Evolutionary conservation across 2,329 filamentous ascomycete species (phyloP).

Genomic region (Diaporthe sp.): DNA sequence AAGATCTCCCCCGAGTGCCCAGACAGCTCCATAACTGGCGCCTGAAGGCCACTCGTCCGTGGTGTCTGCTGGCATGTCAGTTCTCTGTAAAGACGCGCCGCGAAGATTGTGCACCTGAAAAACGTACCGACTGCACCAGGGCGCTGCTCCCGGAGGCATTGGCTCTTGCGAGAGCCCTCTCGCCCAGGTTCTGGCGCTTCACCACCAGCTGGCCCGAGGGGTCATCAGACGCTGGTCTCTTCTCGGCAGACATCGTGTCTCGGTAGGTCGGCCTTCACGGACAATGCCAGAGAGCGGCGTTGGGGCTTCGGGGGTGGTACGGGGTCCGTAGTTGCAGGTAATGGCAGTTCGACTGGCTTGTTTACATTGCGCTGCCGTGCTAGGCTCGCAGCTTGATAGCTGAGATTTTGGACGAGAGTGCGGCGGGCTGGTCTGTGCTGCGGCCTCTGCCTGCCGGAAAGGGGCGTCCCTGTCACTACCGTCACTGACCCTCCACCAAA

Average conservation of each 20-base stretch:
- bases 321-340: neutral
- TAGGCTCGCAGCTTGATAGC: neutral
- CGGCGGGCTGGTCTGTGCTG: slow-evolving; percentile 35
- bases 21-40: slow-evolving; percentile 93
- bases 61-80: slow-evolving; percentile 68
- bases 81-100: slow-evolving; percentile 41
- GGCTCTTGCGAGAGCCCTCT: slow-evolving; percentile 63
- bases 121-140: slow-evolving; percentile 65
- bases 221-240: slow-evolving; percentile 88
- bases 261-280: slow-evolving; percentile 37
- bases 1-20: slow-evolving; percentile 91
- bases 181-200: slow-evolving; percentile 84
- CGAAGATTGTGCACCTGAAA: neutral
- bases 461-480: neutral
- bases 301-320: neutral
- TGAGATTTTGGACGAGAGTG: slow-evolving; percentile 35
- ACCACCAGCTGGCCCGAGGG: slow-evolving; percentile 87
- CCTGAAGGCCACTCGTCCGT: slow-evolving; percentile 85
- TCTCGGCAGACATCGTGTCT: slow-evolving; percentile 87
- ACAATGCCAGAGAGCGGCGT: slow-evolving; percentile 1
- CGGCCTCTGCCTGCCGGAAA: slow-evolving; percentile 35
- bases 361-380: slow-evolving; percentile 1
- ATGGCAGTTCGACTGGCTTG: neutral
- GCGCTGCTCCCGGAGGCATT: slow-evolving; percentile 63
- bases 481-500: slow-evolving; percentile 17